Conservation (phyloP, 768 basidiomycete species). For the Podaxis sp. region DNA sequence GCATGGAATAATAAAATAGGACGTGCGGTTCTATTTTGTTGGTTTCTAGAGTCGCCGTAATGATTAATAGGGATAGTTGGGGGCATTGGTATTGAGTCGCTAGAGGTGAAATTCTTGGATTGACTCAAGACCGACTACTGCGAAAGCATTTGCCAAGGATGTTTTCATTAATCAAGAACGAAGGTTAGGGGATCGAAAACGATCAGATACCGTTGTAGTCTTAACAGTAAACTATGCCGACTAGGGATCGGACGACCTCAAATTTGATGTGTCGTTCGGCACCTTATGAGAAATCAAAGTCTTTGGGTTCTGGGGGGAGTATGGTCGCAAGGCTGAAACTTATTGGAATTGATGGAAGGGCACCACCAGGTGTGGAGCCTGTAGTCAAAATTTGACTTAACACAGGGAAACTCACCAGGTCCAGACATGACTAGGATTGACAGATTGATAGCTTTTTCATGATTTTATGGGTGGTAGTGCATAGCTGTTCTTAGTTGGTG, state of each 20-base stretch:
- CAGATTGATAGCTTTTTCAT: conserved; percentile 64
- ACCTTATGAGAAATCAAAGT: conserved; percentile 87
- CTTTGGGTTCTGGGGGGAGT: conserved; percentile 66
- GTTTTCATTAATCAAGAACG: not conserved
- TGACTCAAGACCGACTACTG: too few relatives aligned
- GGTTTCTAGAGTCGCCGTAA: too few relatives aligned
- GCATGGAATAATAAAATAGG: conserved; percentile 83
- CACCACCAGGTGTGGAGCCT: conserved; percentile 77
- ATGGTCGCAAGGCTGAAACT: conserved; percentile 61
- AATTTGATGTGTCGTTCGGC: conserved; percentile 67
- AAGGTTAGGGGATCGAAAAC: conserved; percentile 37
- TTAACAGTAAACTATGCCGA: conserved; percentile 83
- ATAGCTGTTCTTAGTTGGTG: conserved; percentile 88
- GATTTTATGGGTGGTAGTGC: conserved; percentile 86
- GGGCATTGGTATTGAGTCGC: too few relatives aligned
- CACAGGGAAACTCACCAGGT: conserved; percentile 77
- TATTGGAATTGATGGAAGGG: conserved; percentile 84
- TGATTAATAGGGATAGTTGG: too few relatives aligned
- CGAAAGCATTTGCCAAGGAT: conserved; percentile 5
- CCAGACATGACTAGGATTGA: conserved; percentile 66
- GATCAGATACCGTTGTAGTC: conserved; percentile 82
- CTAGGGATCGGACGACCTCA: conserved; percentile 71
- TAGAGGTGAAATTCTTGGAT: too few relatives aligned
- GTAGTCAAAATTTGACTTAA: conserved; percentile 70
- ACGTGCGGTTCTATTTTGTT: conserved; percentile 24